These are phyloP conservation scores for Citrus glauca DNA, from an alignment of 345 rosid species.

Conservation along the genomic window DNA sequence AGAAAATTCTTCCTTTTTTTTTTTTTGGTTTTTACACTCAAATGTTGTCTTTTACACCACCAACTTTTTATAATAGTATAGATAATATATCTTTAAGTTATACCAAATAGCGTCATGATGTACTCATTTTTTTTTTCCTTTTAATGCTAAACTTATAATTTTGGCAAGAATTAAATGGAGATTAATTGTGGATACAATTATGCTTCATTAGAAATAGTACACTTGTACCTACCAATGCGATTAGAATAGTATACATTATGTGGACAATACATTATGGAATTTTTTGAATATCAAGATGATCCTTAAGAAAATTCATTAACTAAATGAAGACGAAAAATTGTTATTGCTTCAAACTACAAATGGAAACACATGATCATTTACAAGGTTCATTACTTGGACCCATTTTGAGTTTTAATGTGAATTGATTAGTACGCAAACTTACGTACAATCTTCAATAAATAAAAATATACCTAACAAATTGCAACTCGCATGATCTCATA, in stretches of 20 bases:
- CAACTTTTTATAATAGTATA: too few relatives aligned
- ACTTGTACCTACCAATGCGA: background rate
- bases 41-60: too few relatives aligned
- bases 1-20: too few relatives aligned
- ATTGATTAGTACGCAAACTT: background rate
- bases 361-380: too few relatives aligned
- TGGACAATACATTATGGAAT: background rate
- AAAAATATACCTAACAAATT: too few relatives aligned
- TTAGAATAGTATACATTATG: background rate
- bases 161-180: background rate
- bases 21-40: too few relatives aligned
- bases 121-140: too few relatives aligned
- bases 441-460: too few relatives aligned
- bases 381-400: background rate
- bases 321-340: background rate
- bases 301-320: background rate
- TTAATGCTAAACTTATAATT: background rate
- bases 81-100: too few relatives aligned
- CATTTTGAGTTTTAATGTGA: background rate
- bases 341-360: background rate
- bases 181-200: background rate
- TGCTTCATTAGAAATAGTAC: background rate
- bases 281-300: too few relatives aligned
- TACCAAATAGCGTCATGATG: too few relatives aligned
- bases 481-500: too few relatives aligned